These are phyloP conservation scores for Aspergillus cavernicola DNA, from an alignment of 495 filamentous ascomycete genomes.

Conservation along the genomic window DNA sequence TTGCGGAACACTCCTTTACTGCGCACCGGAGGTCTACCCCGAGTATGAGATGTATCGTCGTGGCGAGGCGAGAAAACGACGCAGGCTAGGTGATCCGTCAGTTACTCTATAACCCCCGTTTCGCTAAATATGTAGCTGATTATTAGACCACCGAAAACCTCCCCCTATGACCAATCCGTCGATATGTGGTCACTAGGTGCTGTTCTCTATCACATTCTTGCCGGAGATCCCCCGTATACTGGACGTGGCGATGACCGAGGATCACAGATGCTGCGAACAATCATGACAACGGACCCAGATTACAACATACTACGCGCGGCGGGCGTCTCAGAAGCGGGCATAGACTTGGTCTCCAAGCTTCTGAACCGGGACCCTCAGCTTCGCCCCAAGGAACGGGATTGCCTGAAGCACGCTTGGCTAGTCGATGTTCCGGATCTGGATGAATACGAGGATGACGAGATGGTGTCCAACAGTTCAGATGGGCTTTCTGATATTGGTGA, in stretches of 20 bases:
- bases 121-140: constrained; percentile 20
- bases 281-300: constrained; percentile 72
- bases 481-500: constrained; percentile 42
- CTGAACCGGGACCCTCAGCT: constrained; percentile 66
- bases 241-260: constrained; percentile 57
- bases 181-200: constrained; percentile 95
- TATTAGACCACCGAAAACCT: constrained; percentile 39
- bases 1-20: constrained; percentile 92
- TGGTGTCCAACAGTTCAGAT: constrained; percentile 49
- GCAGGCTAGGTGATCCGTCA: constrained; percentile 47
- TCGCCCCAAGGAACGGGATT: constrained; percentile 61
- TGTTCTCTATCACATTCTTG: constrained; percentile 80
- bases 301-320: constrained; percentile 49
- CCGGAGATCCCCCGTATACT: constrained; percentile 70
- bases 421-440: constrained; percentile 37
- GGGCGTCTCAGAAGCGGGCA: constrained; percentile 58
- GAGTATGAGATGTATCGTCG: constrained; percentile 59
- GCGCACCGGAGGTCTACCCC: constrained; percentile 92
- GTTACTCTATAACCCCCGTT: constrained; percentile 2
- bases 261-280: constrained; percentile 68
- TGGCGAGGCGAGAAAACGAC: constrained; percentile 47
- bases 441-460: constrained; percentile 46
- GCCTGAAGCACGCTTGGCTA: constrained; percentile 68
- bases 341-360: constrained; percentile 73
- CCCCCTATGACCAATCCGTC: constrained; percentile 79